These are phyloP conservation scores for Phaeosphaeriaceae sp. DNA, from an alignment of 2,329 filamentous ascomycete species.

Conservation along the genomic window DNA sequence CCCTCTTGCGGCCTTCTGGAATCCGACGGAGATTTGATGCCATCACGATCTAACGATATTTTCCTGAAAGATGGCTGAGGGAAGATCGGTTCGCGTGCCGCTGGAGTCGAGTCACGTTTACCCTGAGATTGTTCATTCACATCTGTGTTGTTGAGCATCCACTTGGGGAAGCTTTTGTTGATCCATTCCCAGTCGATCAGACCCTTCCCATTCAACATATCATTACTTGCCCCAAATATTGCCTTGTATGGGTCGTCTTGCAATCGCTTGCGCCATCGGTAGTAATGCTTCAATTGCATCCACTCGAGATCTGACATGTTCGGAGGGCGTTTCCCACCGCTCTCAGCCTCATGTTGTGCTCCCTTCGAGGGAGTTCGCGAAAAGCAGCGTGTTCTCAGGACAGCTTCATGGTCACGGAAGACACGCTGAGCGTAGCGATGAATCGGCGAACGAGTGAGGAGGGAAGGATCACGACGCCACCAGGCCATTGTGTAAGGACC, in stretches of 20 bases:
- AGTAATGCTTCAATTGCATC: conserved; percentile 36
- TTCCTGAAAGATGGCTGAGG: conserved; percentile 21
- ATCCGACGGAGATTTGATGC: conserved; percentile 43
- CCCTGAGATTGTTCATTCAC: conserved; percentile 4
- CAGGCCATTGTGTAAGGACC: conserved; percentile 25
- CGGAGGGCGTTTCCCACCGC: conserved; percentile 21
- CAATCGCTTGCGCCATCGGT: conserved; percentile 39
- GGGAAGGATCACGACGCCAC: conserved; percentile 40
- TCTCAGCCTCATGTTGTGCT: conserved; percentile 31
- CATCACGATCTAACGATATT: conserved; percentile 24
- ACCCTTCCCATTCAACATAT: conserved; percentile 41
- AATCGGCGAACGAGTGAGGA: conserved; percentile 27
- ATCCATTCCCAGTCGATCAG: conserved; percentile 41
- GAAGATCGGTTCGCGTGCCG: conserved; percentile 14
- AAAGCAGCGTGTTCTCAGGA: conserved; percentile 37
- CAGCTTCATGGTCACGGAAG: conserved; percentile 30
- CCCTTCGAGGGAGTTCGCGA: conserved; percentile 28
- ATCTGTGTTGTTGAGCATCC: conserved; percentile 40
- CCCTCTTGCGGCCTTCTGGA: conserved; percentile 33
- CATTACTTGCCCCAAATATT: conserved; percentile 51
- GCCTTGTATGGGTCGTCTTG: conserved; percentile 52
- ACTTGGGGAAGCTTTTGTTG: conserved; percentile 36
- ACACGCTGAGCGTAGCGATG: conserved; percentile 31
- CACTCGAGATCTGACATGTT: conserved; percentile 40
- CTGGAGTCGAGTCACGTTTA: not conserved